These are phyloP conservation scores for Elaeagnus macrophylla DNA, from an alignment of 306 rosid genomes.

Conservation along the genomic window DNA sequence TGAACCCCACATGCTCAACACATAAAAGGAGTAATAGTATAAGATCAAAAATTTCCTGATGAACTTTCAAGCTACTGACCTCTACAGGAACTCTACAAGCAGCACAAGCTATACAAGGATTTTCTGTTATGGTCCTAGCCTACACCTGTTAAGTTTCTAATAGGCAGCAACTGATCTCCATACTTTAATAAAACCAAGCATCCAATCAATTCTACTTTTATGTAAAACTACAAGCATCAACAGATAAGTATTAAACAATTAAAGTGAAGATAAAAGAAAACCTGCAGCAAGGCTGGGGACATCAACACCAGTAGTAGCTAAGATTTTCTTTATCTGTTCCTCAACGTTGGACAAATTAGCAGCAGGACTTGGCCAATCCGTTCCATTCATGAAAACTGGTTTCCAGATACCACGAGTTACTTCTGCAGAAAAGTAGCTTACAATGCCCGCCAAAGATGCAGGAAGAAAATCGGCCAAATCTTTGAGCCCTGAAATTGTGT, in stretches of 20 bases:
- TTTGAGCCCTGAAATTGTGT: constrained; percentile 66
- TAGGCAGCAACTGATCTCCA: too few species aligned
- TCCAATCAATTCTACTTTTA: neutral
- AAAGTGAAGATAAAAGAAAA: constrained; percentile 19
- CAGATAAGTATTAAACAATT: constrained; percentile 1
- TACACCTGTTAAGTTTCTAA: too few species aligned
- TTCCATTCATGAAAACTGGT: constrained; percentile 90
- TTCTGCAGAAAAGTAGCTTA: constrained; percentile 94
- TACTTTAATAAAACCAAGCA: neutral
- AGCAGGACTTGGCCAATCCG: constrained; percentile 99
- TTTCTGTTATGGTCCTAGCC: too few species aligned
- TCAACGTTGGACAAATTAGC: constrained; percentile 79
- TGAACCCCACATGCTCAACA: too few species aligned
- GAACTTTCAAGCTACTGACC: too few species aligned
- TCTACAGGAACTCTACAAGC: too few species aligned
- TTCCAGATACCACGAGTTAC: constrained; percentile 94
- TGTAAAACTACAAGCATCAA: neutral
- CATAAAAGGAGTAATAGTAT: too few species aligned
- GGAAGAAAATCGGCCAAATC: constrained; percentile 98
- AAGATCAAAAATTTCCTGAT: too few species aligned
- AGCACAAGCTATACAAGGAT: too few species aligned
- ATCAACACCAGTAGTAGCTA: constrained; percentile 92
- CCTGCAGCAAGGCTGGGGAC: constrained; percentile 95
- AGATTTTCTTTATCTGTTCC: constrained; percentile 81
- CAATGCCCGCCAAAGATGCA: constrained; percentile 88